Evolutionary conservation across 2,329 filamentous ascomycete genomes (phyloP).

Genomic region (Sporothrix luriei): DNA sequence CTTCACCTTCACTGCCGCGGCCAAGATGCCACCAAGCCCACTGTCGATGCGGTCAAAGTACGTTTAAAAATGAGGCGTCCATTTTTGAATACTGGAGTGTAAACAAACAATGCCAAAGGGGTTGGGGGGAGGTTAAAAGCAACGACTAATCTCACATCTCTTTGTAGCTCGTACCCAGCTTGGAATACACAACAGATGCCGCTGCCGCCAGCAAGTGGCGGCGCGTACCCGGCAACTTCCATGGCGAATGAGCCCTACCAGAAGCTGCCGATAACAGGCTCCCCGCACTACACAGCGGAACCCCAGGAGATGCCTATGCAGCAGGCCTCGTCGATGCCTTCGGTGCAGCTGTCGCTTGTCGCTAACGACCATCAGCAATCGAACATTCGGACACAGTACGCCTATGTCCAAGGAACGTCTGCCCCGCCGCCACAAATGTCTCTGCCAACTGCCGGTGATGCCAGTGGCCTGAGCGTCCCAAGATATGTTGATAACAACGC

Average conservation of each 20-base stretch:
- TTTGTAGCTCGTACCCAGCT: conserved; percentile 58
- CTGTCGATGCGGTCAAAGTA: conserved; percentile 63
- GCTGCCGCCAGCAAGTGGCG: conserved; percentile 37
- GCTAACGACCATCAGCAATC: conserved; percentile 53
- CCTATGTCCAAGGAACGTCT: conserved; percentile 56
- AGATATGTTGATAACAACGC: conserved; percentile 60
- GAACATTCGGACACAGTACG: conserved; percentile 57
- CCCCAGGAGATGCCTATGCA: conserved; percentile 58
- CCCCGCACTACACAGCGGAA: conserved; percentile 53
- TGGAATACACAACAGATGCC: conserved; percentile 58
- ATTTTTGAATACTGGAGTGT: neutral
- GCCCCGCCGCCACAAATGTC: conserved; percentile 56
- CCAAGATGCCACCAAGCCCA: conserved; percentile 58
- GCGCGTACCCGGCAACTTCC: conserved; percentile 51
- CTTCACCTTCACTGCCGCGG: conserved; percentile 59
- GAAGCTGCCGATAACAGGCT: conserved; percentile 56
- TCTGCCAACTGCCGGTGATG: conserved; percentile 44
- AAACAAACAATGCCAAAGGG: neutral
- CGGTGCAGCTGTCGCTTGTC: conserved; percentile 56
- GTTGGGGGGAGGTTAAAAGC: neutral
- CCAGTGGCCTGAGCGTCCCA: conserved; percentile 56
- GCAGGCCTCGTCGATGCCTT: conserved; percentile 55
- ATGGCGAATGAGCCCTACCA: conserved; percentile 56
- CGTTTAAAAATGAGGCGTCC: conserved; percentile 40
- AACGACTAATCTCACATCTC: conserved; percentile 38